Evolutionary conservation across 208 protist genomes (phyloP), one percentile per base, ranked within the genome.

Genomic region (Wallacemonas sp.): DNA sequence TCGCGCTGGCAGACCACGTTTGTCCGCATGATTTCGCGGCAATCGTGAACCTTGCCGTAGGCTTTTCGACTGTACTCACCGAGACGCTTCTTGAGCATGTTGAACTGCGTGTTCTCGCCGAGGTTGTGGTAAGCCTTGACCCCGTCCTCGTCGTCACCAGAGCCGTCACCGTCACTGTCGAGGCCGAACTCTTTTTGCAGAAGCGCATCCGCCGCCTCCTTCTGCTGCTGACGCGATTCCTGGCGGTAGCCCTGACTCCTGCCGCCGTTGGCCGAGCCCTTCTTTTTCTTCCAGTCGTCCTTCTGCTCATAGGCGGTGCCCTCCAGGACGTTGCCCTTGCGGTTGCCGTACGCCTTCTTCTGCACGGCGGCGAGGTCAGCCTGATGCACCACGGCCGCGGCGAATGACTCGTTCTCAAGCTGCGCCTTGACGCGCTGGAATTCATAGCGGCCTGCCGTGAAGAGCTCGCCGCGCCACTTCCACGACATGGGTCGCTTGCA

Each of bases 1-100:
- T 99, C 99, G 6, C 99, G 88, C 92, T 99, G 98, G 81, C 99
- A 99, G 6, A 99, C 94, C 39, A 97, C 99, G 44, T 98, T 95
- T 32, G 68, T 88, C 29, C 78, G 88, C 63, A 94, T 77, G 47
- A 96, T 83, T 65, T 97, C 90, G 29, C 84, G 79, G 17, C 96
- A 97, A 27, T 98, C 87, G 74, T 99, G 97, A 9, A 90, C 89
- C 63, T 99, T 99, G 62, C 98, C 98, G 82, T 99, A 99, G 1
- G 95, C 98, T 56, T 98, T 97, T 27, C 84, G 80, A 44, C 90
- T 98, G 81, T 99, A 99, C 64, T 99, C 94, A 43, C 83, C 87
- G 21, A 99, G 80, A 29, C 98, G 92, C 65, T 97, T 95, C 74
- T 97, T 98, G 1, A 99, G 75, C 75, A 97, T 84, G 61, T 82